Percentiles rank a stretch among this genome's conserved stretches.
Conservation (phyloP, 306 rosid species). For the Cercis canadensis region DNA sequence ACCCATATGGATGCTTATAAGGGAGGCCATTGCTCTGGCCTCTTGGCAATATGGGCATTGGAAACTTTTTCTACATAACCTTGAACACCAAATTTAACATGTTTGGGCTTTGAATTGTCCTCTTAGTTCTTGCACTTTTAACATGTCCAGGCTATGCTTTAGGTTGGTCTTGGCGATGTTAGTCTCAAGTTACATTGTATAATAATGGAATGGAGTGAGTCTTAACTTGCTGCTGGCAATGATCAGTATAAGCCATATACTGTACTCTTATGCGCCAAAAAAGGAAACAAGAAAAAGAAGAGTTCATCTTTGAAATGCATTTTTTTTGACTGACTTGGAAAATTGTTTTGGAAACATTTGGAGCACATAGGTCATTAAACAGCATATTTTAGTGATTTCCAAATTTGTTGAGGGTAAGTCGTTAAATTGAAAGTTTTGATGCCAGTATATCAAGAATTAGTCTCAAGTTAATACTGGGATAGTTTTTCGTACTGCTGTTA, state of each 20-base stretch:
- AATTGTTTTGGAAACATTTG: constrained; percentile 14
- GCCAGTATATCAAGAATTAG: background rate
- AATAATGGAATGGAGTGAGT: background rate
- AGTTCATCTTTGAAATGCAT: background rate
- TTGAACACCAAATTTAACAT: background rate
- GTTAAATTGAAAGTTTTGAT: background rate
- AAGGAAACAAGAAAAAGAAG: background rate
- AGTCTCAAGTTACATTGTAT: background rate
- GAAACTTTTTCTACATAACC: background rate
- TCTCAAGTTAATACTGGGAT: background rate
- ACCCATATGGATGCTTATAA: background rate
- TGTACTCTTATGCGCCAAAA: no score
- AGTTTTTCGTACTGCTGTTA: background rate
- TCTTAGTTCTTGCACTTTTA: background rate
- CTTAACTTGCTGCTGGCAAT: background rate
- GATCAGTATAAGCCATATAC: no score
- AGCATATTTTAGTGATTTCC: background rate
- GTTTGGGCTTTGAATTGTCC: background rate
- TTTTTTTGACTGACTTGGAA: constrained; percentile 1
- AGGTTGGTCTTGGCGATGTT: background rate
- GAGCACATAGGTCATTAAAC: background rate
- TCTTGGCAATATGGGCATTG: background rate
- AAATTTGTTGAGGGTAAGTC: background rate
- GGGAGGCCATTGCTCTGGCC: background rate
- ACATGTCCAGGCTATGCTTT: background rate